phyloP scores from a whole-genome alignment of 2,329 filamentous ascomycete species.

The Penicillium sclerotiorum region DNA sequence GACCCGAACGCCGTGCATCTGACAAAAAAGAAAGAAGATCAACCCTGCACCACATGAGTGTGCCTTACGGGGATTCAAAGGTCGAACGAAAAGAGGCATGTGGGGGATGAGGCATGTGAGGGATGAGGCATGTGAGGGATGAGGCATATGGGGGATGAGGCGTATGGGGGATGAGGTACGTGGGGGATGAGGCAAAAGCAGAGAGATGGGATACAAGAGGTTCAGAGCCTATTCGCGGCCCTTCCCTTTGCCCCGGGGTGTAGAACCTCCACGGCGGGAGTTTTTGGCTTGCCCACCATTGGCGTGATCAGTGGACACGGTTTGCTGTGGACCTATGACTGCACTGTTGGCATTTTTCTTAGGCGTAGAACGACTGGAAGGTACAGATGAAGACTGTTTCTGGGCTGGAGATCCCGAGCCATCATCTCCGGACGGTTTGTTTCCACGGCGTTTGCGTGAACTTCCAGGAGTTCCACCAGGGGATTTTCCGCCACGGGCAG shows the following conservation, averaged over 20 bases:
- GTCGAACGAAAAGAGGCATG: too few relatives aligned
- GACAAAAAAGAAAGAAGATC: too few relatives aligned
- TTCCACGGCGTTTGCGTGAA: conserved; percentile 22
- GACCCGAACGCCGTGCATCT: too few relatives aligned
- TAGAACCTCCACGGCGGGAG: conserved; percentile 28
- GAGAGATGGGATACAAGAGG: background rate
- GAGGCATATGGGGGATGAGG: too few relatives aligned
- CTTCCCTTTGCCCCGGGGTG: conserved; percentile 22
- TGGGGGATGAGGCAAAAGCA: background rate
- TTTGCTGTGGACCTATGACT: conserved; percentile 12
- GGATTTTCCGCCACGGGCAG: conserved; percentile 19
- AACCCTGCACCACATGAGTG: too few relatives aligned
- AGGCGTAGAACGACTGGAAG: conserved; percentile 1
- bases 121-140: too few relatives aligned
- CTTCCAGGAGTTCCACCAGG: conserved; percentile 9
- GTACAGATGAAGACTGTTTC: conserved; percentile 3
- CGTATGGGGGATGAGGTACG: too few relatives aligned
- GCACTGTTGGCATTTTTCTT: conserved; percentile 20
- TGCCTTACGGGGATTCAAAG: too few relatives aligned
- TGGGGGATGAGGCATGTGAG: too few relatives aligned
- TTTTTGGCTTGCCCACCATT: conserved; percentile 12
- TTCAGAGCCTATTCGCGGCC: conserved; percentile 11
- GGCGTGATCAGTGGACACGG: too few relatives aligned
- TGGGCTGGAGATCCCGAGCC: conserved; percentile 6
- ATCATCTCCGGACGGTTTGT: conserved; percentile 13